Evolutionary conservation across 768 basidiomycete genomes (phyloP).

Genomic region (Coprinopsis sp.): DNA sequence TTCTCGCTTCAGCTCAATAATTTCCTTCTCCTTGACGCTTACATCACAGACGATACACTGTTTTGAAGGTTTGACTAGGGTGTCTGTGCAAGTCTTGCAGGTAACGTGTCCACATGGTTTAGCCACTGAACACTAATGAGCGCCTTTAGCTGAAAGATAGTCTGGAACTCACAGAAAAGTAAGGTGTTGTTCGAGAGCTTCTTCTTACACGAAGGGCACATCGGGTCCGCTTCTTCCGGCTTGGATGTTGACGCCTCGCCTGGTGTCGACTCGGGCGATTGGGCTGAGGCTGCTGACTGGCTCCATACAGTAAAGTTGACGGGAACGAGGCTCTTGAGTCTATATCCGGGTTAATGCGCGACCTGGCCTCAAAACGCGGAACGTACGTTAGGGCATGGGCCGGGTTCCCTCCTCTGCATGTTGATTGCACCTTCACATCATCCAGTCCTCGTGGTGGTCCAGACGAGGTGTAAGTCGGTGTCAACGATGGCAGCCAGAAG

Average conservation of each 20-base stretch:
- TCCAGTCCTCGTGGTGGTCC: slow-evolving; percentile 61
- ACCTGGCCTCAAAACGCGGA: neutral
- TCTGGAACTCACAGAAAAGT: slow-evolving; percentile 53
- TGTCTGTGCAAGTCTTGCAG: slow-evolving; percentile 88
- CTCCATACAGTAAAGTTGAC: slow-evolving; percentile 70
- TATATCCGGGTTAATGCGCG: slow-evolving; percentile 25
- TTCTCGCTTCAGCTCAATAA: slow-evolving; percentile 85
- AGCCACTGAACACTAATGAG: slow-evolving; percentile 47
- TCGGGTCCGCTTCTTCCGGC: slow-evolving; percentile 57
- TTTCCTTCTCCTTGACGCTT: slow-evolving; percentile 58
- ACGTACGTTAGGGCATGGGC: slow-evolving; percentile 73
- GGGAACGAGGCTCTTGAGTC: slow-evolving; percentile 77
- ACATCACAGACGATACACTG: slow-evolving; percentile 89
- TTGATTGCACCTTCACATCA: slow-evolving; percentile 83
- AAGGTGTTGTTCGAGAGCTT: slow-evolving; percentile 72
- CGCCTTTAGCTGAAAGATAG: neutral
- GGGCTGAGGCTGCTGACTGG: slow-evolving; percentile 29
- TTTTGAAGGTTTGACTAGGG: slow-evolving; percentile 70
- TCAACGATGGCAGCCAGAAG: slow-evolving; percentile 94
- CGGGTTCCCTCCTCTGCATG: slow-evolving; percentile 79
- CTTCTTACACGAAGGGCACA: slow-evolving; percentile 89
- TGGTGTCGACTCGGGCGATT: slow-evolving; percentile 35
- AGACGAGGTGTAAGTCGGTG: slow-evolving; percentile 69
- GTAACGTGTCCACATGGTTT: slow-evolving; percentile 88
- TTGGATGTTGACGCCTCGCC: slow-evolving; percentile 32